Percentiles rank a stretch among this genome's conserved stretches.
These are phyloP conservation scores for Candida peoriensis DNA, from an alignment of 805 yeast species.

Conservation along the genomic window DNA sequence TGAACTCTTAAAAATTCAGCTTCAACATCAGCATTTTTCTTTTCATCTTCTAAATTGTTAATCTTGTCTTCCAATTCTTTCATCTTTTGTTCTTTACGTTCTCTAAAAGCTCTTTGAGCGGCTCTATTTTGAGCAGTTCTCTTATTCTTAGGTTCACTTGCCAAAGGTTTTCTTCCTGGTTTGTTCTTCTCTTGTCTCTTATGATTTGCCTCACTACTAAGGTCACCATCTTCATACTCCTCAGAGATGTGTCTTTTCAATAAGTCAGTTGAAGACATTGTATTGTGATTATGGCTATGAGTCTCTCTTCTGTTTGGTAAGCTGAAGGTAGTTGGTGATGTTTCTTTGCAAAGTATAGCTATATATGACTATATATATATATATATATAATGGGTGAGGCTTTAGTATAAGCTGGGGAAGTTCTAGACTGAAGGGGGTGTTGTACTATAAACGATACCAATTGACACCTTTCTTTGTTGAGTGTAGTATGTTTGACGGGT, in stretches of 20 bases:
- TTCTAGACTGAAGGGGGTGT: too few species aligned
- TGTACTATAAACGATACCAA: too few species aligned
- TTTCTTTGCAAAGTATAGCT: too few species aligned
- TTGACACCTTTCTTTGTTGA: too few species aligned
- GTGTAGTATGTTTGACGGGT: too few species aligned
- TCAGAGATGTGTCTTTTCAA: constrained; percentile 1
- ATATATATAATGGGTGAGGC: too few species aligned
- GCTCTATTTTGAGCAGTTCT: constrained; percentile 98
- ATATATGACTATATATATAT: too few species aligned
- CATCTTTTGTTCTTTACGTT: constrained; percentile 84
- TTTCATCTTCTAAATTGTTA: constrained; percentile 62
- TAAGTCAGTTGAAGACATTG: neutral
- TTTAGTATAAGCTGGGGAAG: too few species aligned
- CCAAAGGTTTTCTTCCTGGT: constrained; percentile 80
- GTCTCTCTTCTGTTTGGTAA: too few species aligned
- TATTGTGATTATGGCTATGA: too few species aligned
- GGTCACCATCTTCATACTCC: constrained; percentile 3
- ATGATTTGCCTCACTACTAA: constrained; percentile 9
- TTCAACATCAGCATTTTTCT: constrained; percentile 63
- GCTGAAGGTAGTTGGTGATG: neutral
- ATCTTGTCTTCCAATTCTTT: constrained; percentile 82
- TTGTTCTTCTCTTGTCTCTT: constrained; percentile 32
- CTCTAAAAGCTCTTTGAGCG: constrained; percentile 94
- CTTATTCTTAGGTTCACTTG: constrained; percentile 77
- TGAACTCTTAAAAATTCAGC: constrained; percentile 70